Conservation (phyloP, 2,329 filamentous ascomycete genomes). For the Colletotrichum acutatum region DNA sequence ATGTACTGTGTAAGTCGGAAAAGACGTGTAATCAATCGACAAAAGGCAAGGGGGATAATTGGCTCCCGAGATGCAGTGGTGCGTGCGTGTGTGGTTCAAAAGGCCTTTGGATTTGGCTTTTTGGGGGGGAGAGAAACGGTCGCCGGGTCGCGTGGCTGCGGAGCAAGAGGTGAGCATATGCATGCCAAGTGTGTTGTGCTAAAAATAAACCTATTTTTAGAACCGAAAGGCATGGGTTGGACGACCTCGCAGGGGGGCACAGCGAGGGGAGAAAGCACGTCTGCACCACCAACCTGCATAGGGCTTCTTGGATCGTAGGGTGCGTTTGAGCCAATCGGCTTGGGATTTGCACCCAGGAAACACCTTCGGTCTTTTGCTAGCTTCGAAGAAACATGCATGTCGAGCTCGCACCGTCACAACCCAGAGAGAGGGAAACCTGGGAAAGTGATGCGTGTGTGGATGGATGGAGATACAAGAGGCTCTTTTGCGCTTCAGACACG, state of each 20-base stretch:
- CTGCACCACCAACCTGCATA: background rate
- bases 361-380: conserved; percentile 1
- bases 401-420: conserved; percentile 28
- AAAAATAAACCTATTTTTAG: conserved; percentile 36
- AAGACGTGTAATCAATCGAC: background rate
- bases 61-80: background rate
- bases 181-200: conserved; percentile 4
- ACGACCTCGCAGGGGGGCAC: conserved; percentile 3
- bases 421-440: background rate
- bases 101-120: background rate
- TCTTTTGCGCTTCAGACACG: background rate
- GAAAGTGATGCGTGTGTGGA: background rate
- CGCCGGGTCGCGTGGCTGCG: conserved; percentile 26
- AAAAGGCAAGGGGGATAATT: background rate
- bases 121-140: background rate
- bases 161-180: conserved; percentile 5
- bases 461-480: background rate
- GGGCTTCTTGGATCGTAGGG: conserved; percentile 2
- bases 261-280: background rate
- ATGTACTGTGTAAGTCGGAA: background rate
- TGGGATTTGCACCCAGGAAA: conserved; percentile 17
- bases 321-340: conserved; percentile 22
- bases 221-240: conserved; percentile 4
- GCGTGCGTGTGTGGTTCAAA: background rate
- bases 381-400: conserved; percentile 25